Conservation (phyloP, 345 rosid species). For the Gossypium stocksii region DNA sequence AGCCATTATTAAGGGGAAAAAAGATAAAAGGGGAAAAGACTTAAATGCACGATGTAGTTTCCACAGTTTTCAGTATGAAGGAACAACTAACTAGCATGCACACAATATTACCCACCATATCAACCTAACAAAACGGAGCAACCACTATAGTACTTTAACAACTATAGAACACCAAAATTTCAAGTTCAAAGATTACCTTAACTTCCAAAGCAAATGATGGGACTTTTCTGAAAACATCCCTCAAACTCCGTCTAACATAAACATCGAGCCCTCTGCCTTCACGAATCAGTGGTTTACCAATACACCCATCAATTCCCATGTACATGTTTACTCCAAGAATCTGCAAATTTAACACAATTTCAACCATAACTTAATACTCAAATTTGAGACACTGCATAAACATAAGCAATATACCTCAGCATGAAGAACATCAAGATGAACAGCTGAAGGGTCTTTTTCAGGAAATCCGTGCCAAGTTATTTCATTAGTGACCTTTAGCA, state of each 20-base stretch:
- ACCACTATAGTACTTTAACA: background rate
- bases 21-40: background rate
- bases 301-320: conserved; percentile 71
- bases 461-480: conserved; percentile 88
- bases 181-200: conserved; percentile 45
- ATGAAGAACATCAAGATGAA: conserved; percentile 88
- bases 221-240: conserved; percentile 91
- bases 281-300: conserved; percentile 86
- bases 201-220: conserved; percentile 88
- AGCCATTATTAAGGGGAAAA: background rate
- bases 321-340: conserved; percentile 92
- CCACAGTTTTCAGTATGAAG: conserved; percentile 1
- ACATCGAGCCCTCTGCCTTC: conserved; percentile 87
- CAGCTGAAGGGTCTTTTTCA: conserved; percentile 87
- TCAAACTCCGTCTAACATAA: conserved; percentile 80
- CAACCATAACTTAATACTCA: conserved; percentile 14
- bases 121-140: background rate
- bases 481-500: conserved; percentile 83
- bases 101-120: background rate
- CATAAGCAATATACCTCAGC: conserved; percentile 63
- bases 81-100: background rate
- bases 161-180: background rate
- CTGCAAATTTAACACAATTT: conserved; percentile 39
- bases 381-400: conserved; percentile 11
- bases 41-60: background rate